Evolutionary conservation across 176 grass and related monocot species (phyloP).

Genomic region (Ampelocalamus luodianensis): DNA sequence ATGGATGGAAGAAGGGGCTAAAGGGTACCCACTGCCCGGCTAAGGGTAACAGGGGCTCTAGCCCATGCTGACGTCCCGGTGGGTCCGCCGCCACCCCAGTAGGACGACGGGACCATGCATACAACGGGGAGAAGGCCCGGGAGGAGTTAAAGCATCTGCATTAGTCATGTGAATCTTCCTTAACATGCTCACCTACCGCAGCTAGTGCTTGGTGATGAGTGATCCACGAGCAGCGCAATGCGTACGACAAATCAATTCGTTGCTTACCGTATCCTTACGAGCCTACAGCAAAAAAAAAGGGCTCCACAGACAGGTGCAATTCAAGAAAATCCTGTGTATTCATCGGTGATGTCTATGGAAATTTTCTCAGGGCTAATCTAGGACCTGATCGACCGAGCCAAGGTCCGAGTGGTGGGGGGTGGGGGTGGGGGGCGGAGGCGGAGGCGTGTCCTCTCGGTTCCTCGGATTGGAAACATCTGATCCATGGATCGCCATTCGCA

Average conservation of each 20-base stretch:
- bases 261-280: background rate
- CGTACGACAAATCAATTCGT: background rate
- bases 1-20: no score
- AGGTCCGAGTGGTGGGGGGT: background rate
- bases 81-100: no score
- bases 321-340: background rate
- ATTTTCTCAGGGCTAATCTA: background rate
- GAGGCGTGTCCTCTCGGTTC: background rate
- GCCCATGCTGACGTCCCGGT: no score
- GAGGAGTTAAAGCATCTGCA: background rate
- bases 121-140: background rate
- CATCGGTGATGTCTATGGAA: background rate
- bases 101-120: background rate
- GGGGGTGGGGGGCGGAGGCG: no score
- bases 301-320: background rate
- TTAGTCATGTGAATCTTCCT: conserved; percentile 34
- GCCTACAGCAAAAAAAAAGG: background rate
- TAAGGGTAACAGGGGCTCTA: no score
- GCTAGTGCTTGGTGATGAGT: background rate
- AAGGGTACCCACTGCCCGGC: no score
- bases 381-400: background rate
- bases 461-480: background rate
- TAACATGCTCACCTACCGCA: conserved; percentile 29
- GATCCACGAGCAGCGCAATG: background rate
- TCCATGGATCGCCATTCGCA: background rate